A percentile compares a stretch with the other conserved stretches of the same genome.
phyloP scores from a whole-genome alignment of 2,329 filamentous ascomycete genomes.

The Penicillium nordicum region DNA sequence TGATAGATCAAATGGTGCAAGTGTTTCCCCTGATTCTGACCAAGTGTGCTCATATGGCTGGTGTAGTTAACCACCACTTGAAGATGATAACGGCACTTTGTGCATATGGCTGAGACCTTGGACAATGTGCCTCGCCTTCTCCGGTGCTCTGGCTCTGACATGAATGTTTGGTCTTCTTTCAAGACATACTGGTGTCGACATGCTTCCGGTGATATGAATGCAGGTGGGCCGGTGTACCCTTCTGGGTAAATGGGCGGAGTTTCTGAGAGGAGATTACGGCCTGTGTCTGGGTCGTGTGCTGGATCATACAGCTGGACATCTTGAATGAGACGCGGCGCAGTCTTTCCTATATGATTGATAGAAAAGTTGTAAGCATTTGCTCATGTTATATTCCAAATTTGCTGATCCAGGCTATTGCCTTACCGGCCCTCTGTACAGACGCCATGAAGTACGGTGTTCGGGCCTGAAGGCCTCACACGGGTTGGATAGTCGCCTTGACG shows the following conservation, averaged over 20 bases:
- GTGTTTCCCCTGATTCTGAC: slow-evolving; percentile 49
- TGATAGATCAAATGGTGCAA: slow-evolving; percentile 60
- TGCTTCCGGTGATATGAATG: slow-evolving; percentile 41
- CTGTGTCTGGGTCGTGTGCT: slow-evolving; percentile 41
- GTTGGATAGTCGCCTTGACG: background rate
- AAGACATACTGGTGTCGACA: slow-evolving; percentile 60
- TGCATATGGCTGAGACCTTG: slow-evolving; percentile 60
- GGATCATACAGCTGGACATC: slow-evolving; percentile 47
- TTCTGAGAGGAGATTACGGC: slow-evolving; percentile 57
- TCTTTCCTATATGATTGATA: slow-evolving; percentile 44
- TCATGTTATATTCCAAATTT: background rate
- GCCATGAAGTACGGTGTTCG: slow-evolving; percentile 28
- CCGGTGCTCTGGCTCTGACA: slow-evolving; percentile 42
- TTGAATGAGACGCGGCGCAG: slow-evolving; percentile 47
- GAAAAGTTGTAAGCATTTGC: slow-evolving; percentile 3
- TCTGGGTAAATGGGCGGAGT: slow-evolving; percentile 52
- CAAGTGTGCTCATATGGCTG: slow-evolving; percentile 41
- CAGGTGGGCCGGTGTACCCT: slow-evolving; percentile 32
- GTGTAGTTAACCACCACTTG: slow-evolving; percentile 55
- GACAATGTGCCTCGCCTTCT: slow-evolving; percentile 47
- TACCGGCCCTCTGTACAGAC: slow-evolving; percentile 34
- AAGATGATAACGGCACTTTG: slow-evolving; percentile 60
- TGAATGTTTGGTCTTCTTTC: slow-evolving; percentile 55
- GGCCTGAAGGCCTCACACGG: background rate
- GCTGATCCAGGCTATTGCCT: slow-evolving; percentile 10